Base-by-base conservation (phyloP, 2,329 filamentous ascomycete genomes). In the Colletotrichum orchidophilum region DNA sequence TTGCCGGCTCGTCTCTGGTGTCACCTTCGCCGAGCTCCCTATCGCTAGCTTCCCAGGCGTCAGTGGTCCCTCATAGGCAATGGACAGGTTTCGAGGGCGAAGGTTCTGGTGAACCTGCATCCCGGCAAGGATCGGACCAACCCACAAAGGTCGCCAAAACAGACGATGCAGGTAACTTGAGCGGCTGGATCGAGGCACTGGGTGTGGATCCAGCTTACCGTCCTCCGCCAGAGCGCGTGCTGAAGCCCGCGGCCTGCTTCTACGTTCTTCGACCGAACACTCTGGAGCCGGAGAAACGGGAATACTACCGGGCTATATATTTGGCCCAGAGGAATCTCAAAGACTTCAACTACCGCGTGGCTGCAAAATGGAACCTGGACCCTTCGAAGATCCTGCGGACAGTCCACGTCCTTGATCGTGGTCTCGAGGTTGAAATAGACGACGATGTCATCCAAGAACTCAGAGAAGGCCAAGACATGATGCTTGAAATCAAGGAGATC, bases 381-480 rank as follows among this genome's bases (percentile, higher is more conserved):
- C 86, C 93, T 1, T 87, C 87, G 2, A 90, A 88, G 72, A 89
- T 98, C 8, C 83, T 91, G 1, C 91, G 93, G 42, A 91, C 92
- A 1, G 85, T 97, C 5, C 93, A 91, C 68, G 85, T 95, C 63
- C 92, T 94, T 52, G 86, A 91, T 15, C 91, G 91, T 74, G 94
- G 94, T 0, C 83, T 98, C 1, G 91, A 95, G 76, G 91, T 98
- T 66, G 90, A 97, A 77, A 88, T 98, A 76, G 96, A 98, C 77
- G 95, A 98, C 77, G 95, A 98, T 73, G 92, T 97, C 58, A 90
- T 98, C 35, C 88, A 89, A 54, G 93, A 96, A 80, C 85, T 98
- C 63, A 89, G 91, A 1, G 96, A 99, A 82, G 95, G 95, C 35
- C 94, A 98, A 80, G 96, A 97, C 77, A 96, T 98, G 92, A 89